Evolutionary conservation across 139 green algal genomes (phyloP), one percentile per base, ranked within the genome.

Genomic region (Auxenochlorella pyrenoidosa): DNA sequence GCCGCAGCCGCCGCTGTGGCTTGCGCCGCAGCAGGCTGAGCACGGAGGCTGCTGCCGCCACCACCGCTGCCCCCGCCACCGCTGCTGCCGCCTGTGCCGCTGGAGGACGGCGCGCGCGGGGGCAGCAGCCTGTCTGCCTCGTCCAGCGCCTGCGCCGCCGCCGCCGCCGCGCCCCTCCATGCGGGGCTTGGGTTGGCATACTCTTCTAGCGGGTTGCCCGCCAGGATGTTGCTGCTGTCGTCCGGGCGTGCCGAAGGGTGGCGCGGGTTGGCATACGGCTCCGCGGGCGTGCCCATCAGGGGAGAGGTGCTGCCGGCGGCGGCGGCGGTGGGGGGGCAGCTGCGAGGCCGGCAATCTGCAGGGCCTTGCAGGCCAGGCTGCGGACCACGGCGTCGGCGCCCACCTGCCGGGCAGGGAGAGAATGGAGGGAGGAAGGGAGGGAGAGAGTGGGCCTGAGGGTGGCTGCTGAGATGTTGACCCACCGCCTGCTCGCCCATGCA

Each of bases 361-460:
- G 90, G 1, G 94, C 97, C 30, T 87, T 75, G 1, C 75, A 47
- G 5, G 95, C 94, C 15, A 99, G 92, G 54, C 85, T 85, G 4
- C 73, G 66, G 6, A 97, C 92, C 68, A 97, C 90, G 28, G 86
- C 82, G 26, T 96, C 88, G 15, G 90, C 81, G 19, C 93, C 94
- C 26, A 96, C 87, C 38, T 93, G 78, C 12, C 79, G 47, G 22
- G 21, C 28, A 68, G 4, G 30, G 16, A 41, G 32, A 24, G 36
- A n/a, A 71, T 8, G 8, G 26, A n/a, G n/a, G n/a, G n/a, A n/a
- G n/a, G n/a, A n/a, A n/a, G n/a, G n/a, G n/a, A n/a, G n/a, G n/a
- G n/a, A n/a, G n/a, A n/a, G n/a, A n/a, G n/a, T n/a, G n/a, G n/a
- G n/a, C n/a, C n/a, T n/a, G n/a, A n/a, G n/a, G n/a, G n/a, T n/a